phyloP scores from a whole-genome alignment of 78 protist genomes.

The Cavenderia fasciculata region DNA sequence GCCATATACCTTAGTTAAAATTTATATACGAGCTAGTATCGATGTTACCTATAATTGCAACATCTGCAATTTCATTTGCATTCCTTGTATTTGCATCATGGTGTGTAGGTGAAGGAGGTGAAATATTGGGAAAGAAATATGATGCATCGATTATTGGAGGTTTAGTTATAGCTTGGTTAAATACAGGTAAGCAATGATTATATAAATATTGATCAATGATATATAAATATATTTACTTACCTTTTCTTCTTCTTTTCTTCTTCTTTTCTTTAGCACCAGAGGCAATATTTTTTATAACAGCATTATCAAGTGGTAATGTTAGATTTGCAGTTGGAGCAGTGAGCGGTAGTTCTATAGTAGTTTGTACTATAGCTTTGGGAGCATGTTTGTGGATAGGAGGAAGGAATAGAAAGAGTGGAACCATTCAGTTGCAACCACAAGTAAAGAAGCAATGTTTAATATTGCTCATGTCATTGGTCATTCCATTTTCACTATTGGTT shows the following conservation, averaged over 20 bases:
- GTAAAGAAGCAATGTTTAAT: constrained; percentile 78
- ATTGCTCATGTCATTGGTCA: constrained; percentile 28
- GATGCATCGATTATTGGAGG: constrained; percentile 89
- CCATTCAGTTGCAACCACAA: constrained; percentile 74
- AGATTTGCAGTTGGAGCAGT: constrained; percentile 88
- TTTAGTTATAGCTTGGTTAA: constrained; percentile 85
- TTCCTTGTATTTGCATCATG: constrained; percentile 77
- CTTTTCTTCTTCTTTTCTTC: neutral
- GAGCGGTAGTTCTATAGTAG: constrained; percentile 83
- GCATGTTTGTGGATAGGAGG: constrained; percentile 75
- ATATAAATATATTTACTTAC: neutral
- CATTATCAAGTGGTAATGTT: constrained; percentile 69
- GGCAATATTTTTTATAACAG: constrained; percentile 83
- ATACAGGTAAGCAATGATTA: constrained; percentile 64
- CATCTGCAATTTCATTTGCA: constrained; percentile 29
- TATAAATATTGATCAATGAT: neutral
- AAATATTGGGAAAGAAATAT: constrained; percentile 83
- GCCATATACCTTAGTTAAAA: no score
- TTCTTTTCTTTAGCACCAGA: constrained; percentile 67
- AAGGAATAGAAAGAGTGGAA: constrained; percentile 49
- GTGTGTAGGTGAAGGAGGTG: constrained; percentile 89
- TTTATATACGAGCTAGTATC: no score
- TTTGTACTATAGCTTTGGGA: constrained; percentile 85
- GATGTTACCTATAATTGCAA: no score
- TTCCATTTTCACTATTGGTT: constrained; percentile 15